Evolutionary conservation across 495 filamentous ascomycete species (phyloP).

Genomic region (Lineolata rhizophorae): DNA sequence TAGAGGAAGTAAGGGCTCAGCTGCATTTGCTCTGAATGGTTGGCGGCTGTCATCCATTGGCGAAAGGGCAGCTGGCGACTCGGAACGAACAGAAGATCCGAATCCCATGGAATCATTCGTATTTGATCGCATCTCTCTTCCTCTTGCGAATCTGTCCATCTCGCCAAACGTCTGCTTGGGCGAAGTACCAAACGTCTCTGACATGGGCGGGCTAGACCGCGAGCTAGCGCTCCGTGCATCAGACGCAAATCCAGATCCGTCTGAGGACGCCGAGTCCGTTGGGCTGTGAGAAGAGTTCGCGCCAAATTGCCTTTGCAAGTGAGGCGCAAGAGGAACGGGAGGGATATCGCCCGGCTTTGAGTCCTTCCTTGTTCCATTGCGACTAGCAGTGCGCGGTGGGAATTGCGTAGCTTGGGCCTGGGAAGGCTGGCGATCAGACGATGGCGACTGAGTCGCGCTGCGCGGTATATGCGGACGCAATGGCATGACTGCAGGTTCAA

Average conservation of each 20-base stretch:
- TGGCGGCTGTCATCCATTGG: background rate
- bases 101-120: too few species aligned
- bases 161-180: constrained; percentile 3
- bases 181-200: constrained; percentile 7
- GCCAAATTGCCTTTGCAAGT: constrained; percentile 20
- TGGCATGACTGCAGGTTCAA: background rate
- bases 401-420: too few species aligned
- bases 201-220: constrained; percentile 36
- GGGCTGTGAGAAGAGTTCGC: constrained; percentile 37
- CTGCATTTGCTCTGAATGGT: background rate
- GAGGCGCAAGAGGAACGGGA: constrained; percentile 23
- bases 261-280: constrained; percentile 46
- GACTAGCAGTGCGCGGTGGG: constrained; percentile 1
- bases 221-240: constrained; percentile 47
- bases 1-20: too few species aligned
- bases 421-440: background rate
- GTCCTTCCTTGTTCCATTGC: constrained; percentile 5
- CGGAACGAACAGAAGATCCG: too few species aligned
- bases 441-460: background rate
- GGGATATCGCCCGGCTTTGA: constrained; percentile 4
- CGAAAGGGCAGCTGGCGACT: background rate
- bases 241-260: constrained; percentile 37
- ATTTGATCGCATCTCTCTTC: background rate
- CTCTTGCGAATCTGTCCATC: background rate
- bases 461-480: background rate